Evolutionary conservation across 495 filamentous ascomycete genomes (phyloP).

Genomic region (Lasiosphaeriaceae sp.): DNA sequence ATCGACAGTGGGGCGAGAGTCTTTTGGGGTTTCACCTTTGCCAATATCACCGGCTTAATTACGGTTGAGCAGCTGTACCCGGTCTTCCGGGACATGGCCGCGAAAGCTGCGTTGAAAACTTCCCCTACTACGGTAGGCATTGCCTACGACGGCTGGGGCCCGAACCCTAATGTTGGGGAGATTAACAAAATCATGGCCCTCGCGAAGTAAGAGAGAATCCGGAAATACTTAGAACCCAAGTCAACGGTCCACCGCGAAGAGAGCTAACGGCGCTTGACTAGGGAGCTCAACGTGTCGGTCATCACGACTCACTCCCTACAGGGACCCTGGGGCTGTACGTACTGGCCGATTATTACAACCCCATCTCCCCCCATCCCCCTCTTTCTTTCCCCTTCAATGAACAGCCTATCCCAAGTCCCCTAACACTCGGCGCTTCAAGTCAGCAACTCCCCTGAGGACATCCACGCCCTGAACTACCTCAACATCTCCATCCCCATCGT

Average conservation of each 20-base stretch:
- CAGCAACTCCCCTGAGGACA: constrained; percentile 29
- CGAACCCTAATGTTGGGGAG: constrained; percentile 16
- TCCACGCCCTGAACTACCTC: constrained; percentile 28
- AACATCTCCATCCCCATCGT: constrained; percentile 36
- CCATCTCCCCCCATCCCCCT: too few relatives aligned
- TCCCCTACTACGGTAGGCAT: constrained; percentile 28
- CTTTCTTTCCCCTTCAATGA: too few relatives aligned
- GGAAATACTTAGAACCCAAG: background rate
- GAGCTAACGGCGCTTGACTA: background rate
- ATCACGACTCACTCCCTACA: constrained; percentile 33
- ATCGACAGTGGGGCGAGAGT: constrained; percentile 41
- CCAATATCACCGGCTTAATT: constrained; percentile 14
- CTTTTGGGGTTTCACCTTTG: constrained; percentile 35
- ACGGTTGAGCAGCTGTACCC: constrained; percentile 26
- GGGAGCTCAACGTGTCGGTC: constrained; percentile 26
- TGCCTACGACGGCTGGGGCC: constrained; percentile 37
- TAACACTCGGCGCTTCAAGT: constrained; percentile 11
- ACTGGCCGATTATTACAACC: background rate
- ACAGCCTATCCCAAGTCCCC: too few relatives aligned
- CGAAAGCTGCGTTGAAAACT: constrained; percentile 6
- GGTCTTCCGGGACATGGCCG: constrained; percentile 26
- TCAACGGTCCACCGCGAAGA: background rate
- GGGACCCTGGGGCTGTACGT: constrained; percentile 34
- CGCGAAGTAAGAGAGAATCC: constrained; percentile 2
- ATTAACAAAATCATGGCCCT: constrained; percentile 24